Evolutionary conservation across 164 flowering plant genomes (phyloP).

Genomic region (Aristolochia fimbriata): DNA sequence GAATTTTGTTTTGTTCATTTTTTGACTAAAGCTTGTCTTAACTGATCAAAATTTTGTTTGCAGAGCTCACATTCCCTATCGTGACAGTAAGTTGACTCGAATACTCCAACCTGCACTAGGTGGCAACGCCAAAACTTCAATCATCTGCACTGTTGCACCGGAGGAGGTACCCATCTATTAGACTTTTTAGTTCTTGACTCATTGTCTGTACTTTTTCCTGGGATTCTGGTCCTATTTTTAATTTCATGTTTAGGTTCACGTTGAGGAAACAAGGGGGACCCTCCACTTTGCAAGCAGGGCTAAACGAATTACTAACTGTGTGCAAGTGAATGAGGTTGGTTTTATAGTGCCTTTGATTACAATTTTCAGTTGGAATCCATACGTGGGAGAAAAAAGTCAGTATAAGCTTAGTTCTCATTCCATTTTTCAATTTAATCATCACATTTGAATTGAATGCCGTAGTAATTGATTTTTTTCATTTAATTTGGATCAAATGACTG

Average conservation of each 20-base stretch:
- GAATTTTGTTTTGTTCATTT: no score
- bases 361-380: no score
- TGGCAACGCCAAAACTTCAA: constrained; percentile 97
- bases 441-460: no score
- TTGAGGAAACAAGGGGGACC: constrained; percentile 96
- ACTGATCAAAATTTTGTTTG: constrained; percentile 3
- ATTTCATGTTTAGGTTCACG: constrained; percentile 42
- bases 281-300: constrained; percentile 99
- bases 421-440: no score
- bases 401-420: no score
- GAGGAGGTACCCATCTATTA: constrained; percentile 56
- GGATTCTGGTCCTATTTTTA: background rate
- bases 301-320: constrained; percentile 85
- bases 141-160: constrained; percentile 93
- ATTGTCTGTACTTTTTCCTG: background rate
- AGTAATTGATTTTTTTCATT: no score
- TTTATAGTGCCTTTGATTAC: background rate
- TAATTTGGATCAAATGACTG: no score
- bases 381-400: no score
- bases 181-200: background rate
- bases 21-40: constrained; percentile 1
- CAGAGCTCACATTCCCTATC: constrained; percentile 97
- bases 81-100: constrained; percentile 94
- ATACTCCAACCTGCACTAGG: constrained; percentile 98
- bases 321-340: constrained; percentile 93